Evolutionary conservation across 2,329 filamentous ascomycete genomes (phyloP), one percentile per base, ranked within the genome.

Genomic region (Didymella pinodella): DNA sequence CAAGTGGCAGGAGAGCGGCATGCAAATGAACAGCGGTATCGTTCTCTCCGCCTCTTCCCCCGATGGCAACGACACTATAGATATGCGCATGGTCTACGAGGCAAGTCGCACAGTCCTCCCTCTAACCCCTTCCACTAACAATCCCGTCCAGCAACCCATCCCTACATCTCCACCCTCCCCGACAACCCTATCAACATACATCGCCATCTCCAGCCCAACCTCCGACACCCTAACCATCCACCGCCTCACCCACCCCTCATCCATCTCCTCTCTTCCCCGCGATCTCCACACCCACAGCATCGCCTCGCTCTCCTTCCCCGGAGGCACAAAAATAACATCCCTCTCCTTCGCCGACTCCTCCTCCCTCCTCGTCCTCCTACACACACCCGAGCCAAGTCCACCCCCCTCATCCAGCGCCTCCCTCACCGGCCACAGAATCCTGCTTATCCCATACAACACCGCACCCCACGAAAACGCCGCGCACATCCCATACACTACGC

Each of bases 21-120:
- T 58, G 87, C 93, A 72, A 87, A 91, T 62, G 85, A 89, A 75
- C 85, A 88, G 7, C 85, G 92, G 77, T 83, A 62, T 84, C 70
- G 64, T 80, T 79, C 66, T 85, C 66, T 70, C 85, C 44, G 73
- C 77, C 10, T 72, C 76, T 4, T 54, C 54, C 4, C n/a, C 16
- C 3, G 53, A 46, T 1, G 73, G 14, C 36, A 66, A 69, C 10
- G 62, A 64, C 26, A 55, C 58, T 3, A 75, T 85, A 52, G 88
- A 91, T 70, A 78, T 89, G 63, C 81, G 80, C 20, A 86, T 92
- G 83, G 82, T 80, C 25, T 79, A 76, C 45, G 80, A 83, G 70
- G 82, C 82, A 75, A 59, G 72, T 44, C 28, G 40, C 32, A 10
- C 31, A n/a, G 12, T 16, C 16, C n/a, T 41, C 4, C 26, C 22